Conservation (phyloP, 2,329 filamentous ascomycete species). For the Diaporthe australafricana region DNA sequence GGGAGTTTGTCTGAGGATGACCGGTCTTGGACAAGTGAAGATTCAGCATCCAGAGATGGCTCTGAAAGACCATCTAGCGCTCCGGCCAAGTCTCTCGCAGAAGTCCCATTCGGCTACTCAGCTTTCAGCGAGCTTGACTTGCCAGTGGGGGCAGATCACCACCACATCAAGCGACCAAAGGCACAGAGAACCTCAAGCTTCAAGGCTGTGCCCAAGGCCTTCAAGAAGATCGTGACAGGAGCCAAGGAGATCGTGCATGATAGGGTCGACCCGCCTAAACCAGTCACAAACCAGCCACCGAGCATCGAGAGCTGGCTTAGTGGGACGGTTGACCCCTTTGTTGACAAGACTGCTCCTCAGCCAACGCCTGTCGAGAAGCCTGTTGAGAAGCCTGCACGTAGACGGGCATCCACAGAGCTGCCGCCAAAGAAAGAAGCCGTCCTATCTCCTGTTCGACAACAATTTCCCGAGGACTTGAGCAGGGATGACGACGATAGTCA, state of each 20-base stretch:
- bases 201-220: constrained; percentile 69
- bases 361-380: constrained; percentile 50
- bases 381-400: constrained; percentile 48
- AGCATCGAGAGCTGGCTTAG: constrained; percentile 76
- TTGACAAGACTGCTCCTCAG: constrained; percentile 55
- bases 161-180: constrained; percentile 57
- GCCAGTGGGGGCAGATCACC: constrained; percentile 60
- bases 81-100: constrained; percentile 65
- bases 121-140: constrained; percentile 75
- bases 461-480: not conserved
- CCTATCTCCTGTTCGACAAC: not conserved
- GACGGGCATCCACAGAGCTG: constrained; percentile 42
- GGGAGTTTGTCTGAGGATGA: constrained; percentile 48
- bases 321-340: constrained; percentile 71
- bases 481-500: constrained; percentile 30
- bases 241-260: constrained; percentile 75
- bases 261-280: constrained; percentile 65
- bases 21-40: constrained; percentile 46
- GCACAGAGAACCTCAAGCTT: constrained; percentile 66
- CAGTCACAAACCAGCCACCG: constrained; percentile 66
- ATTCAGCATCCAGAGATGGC: constrained; percentile 35
- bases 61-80: constrained; percentile 55
- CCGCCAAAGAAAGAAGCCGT: constrained; percentile 39
- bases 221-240: constrained; percentile 73
- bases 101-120: constrained; percentile 73